Conservation (phyloP, 73 alveolate genomes). For the Paramecium bursaria region DNA sequence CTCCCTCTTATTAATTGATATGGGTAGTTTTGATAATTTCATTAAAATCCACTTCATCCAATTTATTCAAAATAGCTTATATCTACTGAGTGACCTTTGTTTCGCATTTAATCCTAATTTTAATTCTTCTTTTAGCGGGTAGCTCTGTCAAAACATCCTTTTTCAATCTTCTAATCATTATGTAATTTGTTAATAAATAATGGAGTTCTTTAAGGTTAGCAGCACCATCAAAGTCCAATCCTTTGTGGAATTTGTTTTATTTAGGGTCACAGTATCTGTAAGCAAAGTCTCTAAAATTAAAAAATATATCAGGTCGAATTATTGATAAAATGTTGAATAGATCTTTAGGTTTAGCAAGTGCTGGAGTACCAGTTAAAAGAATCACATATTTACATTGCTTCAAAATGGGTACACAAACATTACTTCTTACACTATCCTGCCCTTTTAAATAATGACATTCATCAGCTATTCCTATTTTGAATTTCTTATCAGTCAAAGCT, state of each 20-base stretch:
- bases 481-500: slow-evolving; percentile 77
- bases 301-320: slow-evolving; percentile 92
- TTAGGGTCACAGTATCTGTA: slow-evolving; percentile 94
- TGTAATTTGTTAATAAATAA: slow-evolving; percentile 77
- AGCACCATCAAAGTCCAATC: slow-evolving; percentile 92
- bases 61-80: slow-evolving; percentile 70
- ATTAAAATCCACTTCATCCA: slow-evolving; percentile 63
- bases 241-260: slow-evolving; percentile 70
- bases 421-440: slow-evolving; percentile 86
- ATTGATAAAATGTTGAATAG: slow-evolving; percentile 85
- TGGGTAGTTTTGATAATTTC: slow-evolving; percentile 61
- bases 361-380: slow-evolving; percentile 94
- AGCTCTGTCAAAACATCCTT: slow-evolving; percentile 91
- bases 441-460: slow-evolving; percentile 95
- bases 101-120: slow-evolving; percentile 84
- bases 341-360: slow-evolving; percentile 94
- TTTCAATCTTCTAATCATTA: slow-evolving; percentile 95
- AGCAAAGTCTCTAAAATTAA: slow-evolving; percentile 85
- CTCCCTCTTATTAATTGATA: background rate
- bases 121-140: slow-evolving; percentile 93
- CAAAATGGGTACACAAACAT: slow-evolving; percentile 86
- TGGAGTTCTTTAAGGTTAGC: slow-evolving; percentile 90
- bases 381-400: slow-evolving; percentile 86
- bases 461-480: slow-evolving; percentile 91
- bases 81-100: slow-evolving; percentile 69